Evolutionary conservation across 2,329 filamentous ascomycete genomes (phyloP).

Genomic region (Beauveria scarabaeidicola): DNA sequence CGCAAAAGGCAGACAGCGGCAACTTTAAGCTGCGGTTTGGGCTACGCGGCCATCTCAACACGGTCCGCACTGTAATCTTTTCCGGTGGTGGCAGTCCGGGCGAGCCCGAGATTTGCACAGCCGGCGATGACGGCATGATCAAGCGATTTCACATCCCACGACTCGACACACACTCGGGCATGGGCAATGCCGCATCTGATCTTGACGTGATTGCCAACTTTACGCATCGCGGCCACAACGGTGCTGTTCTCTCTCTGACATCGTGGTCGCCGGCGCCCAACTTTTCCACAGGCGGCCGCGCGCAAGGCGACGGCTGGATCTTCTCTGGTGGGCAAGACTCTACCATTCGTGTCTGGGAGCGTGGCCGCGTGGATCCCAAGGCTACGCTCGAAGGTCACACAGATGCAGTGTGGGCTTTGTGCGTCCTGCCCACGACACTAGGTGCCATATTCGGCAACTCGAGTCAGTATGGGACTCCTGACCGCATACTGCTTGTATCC

Average conservation of each 20-base stretch:
- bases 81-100: conserved; percentile 91
- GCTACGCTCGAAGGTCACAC: conserved; percentile 89
- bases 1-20: conserved; percentile 57
- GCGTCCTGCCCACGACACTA: conserved; percentile 77
- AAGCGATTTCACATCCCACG: conserved; percentile 95
- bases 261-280: conserved; percentile 82
- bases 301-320: conserved; percentile 91
- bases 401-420: conserved; percentile 92
- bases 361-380: conserved; percentile 88
- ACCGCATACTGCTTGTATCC: conserved; percentile 83
- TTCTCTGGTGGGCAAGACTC: conserved; percentile 95
- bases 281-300: conserved; percentile 81
- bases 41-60: conserved; percentile 84
- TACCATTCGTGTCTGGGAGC: conserved; percentile 90
- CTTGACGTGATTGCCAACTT: conserved; percentile 90
- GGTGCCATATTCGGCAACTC: conserved; percentile 71
- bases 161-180: conserved; percentile 48
- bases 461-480: conserved; percentile 67
- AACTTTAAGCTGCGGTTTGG: conserved; percentile 92
- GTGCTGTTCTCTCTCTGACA: conserved; percentile 76
- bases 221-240: conserved; percentile 89
- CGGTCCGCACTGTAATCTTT: conserved; percentile 90
- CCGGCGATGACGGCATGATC: conserved; percentile 88
- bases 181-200: conserved; percentile 56
- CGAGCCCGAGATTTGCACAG: conserved; percentile 94